Evolutionary conservation across 371 early-diverging fungal species (phyloP), one percentile per base, ranked within the genome.

Genomic region (Phascolomyces articulosus): DNA sequence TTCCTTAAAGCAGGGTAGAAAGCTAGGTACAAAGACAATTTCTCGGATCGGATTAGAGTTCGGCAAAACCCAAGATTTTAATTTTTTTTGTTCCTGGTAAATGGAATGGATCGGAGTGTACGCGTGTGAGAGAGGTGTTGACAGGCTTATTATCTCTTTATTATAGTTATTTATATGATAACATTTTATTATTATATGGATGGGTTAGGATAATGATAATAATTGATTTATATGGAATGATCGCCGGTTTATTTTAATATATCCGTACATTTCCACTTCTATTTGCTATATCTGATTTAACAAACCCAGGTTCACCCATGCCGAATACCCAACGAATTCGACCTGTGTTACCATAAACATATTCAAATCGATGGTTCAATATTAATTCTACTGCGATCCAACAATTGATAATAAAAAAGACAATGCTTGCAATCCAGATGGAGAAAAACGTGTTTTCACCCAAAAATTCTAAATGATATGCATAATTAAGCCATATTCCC

Each of bases 401-500:
- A 44, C 84, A 80, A 69, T 94, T 91, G 34, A 72, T 69, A 4
- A 73, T 68, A 62, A 91, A 93, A 69, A 96, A 93, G 13, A 74
- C 31, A 1, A 86, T 66, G 10, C 94, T 89, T 16, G 95, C 84
- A 8, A 85, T 49, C 90, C 93, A 96, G 24, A 96, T 65, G 28
- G 65, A 68, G 49, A 84, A 75, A 71, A 95, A 95, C 1, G 94
- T 94, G 65, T 92, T 91, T 64, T 91, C 66, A 0, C 94, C 96
- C 20, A 90, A 79, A 67, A 95, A 94, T 75, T 96, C 97, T 13
- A 97, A 85, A 34, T 83, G 77, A 66, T 93, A 98, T 0, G 96
- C 97, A 57, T 82, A 86, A 10, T 83, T 86, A 31, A 96, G 80
- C 93, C 96, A 96, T 4, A 93, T 40, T 0, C 83, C 96, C 90